A percentile compares a stretch with the other conserved stretches of the same genome.
phyloP scores from a whole-genome alignment of 192 early-diverging fungal genomes.

The Backusella tuberculispora region DNA sequence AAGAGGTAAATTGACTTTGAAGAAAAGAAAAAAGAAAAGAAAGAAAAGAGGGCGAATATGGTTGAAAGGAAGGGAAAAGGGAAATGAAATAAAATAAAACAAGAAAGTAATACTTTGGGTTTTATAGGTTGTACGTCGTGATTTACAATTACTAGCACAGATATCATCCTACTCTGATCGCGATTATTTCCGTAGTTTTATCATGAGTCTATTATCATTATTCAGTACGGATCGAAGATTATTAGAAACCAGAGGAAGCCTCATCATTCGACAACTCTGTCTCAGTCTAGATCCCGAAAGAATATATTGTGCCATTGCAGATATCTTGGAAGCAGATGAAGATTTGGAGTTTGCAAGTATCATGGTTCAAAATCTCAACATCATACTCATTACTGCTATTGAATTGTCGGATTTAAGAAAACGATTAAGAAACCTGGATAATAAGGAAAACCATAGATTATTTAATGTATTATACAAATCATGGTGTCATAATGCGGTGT shows the following conservation, averaged over 20 bases:
- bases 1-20: constrained; percentile 67
- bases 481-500: constrained; percentile 97
- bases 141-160: constrained; percentile 93
- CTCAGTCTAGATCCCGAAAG: constrained; percentile 87
- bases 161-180: constrained; percentile 86
- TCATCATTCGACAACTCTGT: constrained; percentile 95
- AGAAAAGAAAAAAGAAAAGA: neutral
- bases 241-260: constrained; percentile 85
- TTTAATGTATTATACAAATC: constrained; percentile 88
- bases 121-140: constrained; percentile 82
- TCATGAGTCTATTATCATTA: constrained; percentile 85
- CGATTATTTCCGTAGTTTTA: constrained; percentile 87
- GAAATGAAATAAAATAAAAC: no score
- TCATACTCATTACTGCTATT: constrained; percentile 94
- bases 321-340: constrained; percentile 85
- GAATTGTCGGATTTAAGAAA: constrained; percentile 85
- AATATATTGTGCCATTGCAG: constrained; percentile 87
- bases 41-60: no score
- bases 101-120: constrained; percentile 8
- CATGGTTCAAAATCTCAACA: constrained; percentile 98
- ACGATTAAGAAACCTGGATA: constrained; percentile 79
- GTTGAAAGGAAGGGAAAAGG: no score
- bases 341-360: constrained; percentile 94
- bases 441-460: constrained; percentile 64
- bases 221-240: constrained; percentile 89